Percentiles rank a stretch among this genome's conserved stretches.
These are phyloP conservation scores for Cordyceps militaris DNA, from an alignment of 2,329 filamentous ascomycete species.

Conservation along the genomic window DNA sequence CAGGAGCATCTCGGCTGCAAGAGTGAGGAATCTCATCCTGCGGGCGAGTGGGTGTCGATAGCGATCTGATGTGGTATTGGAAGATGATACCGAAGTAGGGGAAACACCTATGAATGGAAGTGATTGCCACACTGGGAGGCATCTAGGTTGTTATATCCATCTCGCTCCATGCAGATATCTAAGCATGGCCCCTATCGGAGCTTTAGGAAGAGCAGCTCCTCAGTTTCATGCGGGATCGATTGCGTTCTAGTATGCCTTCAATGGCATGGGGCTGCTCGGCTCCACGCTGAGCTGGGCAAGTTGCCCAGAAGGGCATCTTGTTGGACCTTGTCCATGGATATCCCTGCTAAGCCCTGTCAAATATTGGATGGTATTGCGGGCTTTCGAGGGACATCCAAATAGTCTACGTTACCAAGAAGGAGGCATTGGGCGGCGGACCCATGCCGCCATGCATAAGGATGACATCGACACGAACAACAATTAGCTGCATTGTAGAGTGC, in stretches of 20 bases:
- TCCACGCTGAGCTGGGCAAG: not conserved
- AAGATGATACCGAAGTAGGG: not conserved
- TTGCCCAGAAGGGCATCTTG: not conserved
- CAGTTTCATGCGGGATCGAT: not conserved
- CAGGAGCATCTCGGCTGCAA: conserved; percentile 8
- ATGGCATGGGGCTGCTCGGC: not conserved
- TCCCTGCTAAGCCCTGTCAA: not conserved
- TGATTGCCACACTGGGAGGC: not conserved
- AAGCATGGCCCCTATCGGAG: too few relatives aligned
- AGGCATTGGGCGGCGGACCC: not conserved
- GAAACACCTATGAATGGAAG: not conserved
- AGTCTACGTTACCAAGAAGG: not conserved
- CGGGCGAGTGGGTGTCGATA: not conserved
- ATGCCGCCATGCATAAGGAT: not conserved
- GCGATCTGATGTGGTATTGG: not conserved
- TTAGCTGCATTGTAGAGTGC: not conserved
- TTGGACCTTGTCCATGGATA: not conserved
- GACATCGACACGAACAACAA: not conserved
- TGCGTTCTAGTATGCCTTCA: not conserved
- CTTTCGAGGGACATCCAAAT: not conserved
- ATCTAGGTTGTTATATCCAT: not conserved
- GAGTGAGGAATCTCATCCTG: conserved; percentile 8
- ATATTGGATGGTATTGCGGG: not conserved
- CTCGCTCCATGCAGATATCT: not conserved
- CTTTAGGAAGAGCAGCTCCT: too few relatives aligned